Evolutionary conservation across 345 rosid species (phyloP), one percentile per base, ranked within the genome.

Genomic region (Eutrema yunnanense): DNA sequence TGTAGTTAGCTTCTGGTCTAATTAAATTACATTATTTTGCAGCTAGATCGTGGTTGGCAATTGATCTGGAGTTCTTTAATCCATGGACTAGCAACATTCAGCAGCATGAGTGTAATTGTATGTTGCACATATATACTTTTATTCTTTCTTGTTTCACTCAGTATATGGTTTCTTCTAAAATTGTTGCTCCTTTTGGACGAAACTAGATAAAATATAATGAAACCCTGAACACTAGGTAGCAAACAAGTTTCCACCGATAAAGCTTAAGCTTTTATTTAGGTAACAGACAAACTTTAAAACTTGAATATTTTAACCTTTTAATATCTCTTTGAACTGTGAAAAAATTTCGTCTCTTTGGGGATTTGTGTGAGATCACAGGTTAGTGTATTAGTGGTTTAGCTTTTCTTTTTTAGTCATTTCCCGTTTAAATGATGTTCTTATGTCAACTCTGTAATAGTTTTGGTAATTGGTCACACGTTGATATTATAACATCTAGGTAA

Each of bases 11-110:
- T 55, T 76, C 48, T 69, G 38, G 61, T 63, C 43, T 69, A 60
- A 59, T 49, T 55, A 62, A 67, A 62, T 57, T 10, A 3, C n/a
- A 36, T 69, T 76, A 46, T 70, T 33, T 76, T 85, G 84, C 90
- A 90, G 98, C 72, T 84, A 61, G 76, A 79, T 67, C 66, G 68
- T 54, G 88, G 91, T 69, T 91, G 97, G 98, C 90, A 86, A 44
- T 75, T 78, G 69, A 82, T 91, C 71, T 94, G 98, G 98, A 83
- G 77, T 75, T 79, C 79, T 78, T 69, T 86, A 63, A 74, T 91
- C 81, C 98, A 88, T 43, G 92, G 88, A 59, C 77, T 94, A 66
- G 95, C 95, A 30, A 75, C 85, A 37, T 85, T 94, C 82, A 91
- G 97, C 73, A 91, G 84, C 75, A 51, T 73, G 69, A 82, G 82